phyloP scores from a whole-genome alignment of 345 rosid genomes.

The Syzygium aqueum region DNA sequence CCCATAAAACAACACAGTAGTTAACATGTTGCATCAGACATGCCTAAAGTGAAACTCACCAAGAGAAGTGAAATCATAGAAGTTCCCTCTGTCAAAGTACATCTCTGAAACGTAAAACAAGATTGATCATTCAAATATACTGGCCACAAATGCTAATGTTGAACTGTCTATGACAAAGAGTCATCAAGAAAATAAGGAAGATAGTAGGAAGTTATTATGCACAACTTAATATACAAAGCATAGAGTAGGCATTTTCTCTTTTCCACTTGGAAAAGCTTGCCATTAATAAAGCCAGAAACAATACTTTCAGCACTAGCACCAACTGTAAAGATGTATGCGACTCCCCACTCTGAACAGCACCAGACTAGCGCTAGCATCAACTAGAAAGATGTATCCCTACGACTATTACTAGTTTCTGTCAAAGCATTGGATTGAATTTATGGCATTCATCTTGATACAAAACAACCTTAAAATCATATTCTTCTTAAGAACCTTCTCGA shows the following conservation, averaged over 20 bases:
- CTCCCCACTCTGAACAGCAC: not conserved
- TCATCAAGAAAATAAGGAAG: not conserved
- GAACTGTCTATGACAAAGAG: not conserved
- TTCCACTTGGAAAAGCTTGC: not conserved
- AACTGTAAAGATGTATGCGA: not conserved
- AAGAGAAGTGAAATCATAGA: conserved; percentile 92
- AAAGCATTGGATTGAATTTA: not conserved
- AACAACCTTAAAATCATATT: not conserved
- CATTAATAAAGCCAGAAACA: not conserved
- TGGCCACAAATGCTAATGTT: not conserved
- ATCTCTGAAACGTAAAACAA: conserved; percentile 53
- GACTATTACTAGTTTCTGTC: not conserved
- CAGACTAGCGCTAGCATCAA: not conserved
- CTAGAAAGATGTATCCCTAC: not conserved
- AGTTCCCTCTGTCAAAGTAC: conserved; percentile 91
- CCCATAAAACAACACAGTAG: not conserved
- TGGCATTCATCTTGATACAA: not conserved
- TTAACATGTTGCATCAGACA: not conserved
- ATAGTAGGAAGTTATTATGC: not conserved
- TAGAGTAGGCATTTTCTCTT: not conserved
- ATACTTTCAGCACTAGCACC: not conserved
- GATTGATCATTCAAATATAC: not conserved
- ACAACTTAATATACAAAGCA: not conserved
- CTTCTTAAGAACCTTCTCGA: not conserved
- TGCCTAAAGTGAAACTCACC: conserved; percentile 41